Conservation (phyloP, 2,329 filamentous ascomycete species). For the Botrytis squamosa region DNA sequence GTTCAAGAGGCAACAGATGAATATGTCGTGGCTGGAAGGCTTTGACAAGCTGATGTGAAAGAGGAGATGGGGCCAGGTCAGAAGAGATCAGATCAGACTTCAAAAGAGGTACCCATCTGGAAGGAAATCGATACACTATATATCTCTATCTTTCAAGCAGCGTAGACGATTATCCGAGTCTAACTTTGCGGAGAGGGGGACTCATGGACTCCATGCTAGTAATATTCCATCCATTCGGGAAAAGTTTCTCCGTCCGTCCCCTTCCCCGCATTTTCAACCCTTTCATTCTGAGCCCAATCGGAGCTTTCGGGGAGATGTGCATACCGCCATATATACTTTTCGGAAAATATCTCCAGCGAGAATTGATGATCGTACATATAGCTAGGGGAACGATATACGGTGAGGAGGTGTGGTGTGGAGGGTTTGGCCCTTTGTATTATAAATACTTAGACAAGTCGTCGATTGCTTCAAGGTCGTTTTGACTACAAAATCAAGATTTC, state of each 20-base stretch:
- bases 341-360: not conserved
- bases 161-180: not conserved
- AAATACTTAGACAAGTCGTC: not conserved
- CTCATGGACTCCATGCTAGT: not conserved
- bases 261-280: not conserved
- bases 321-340: not conserved
- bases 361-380: not conserved
- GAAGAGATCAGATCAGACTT: not conserved
- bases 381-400: not conserved
- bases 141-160: not conserved
- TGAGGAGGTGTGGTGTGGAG: not conserved
- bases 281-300: not conserved
- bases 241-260: not conserved
- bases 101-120: not conserved
- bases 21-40: not conserved
- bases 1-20: too few relatives aligned
- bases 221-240: slow-evolving; percentile 1
- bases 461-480: not conserved
- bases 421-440: not conserved
- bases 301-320: not conserved
- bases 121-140: not conserved
- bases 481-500: not conserved
- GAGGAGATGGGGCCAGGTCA: not conserved
- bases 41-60: not conserved
- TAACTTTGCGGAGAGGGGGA: not conserved